Base-by-base conservation (phyloP, 805 yeast genomes). In the Sugiyamaella floridensis region DNA sequence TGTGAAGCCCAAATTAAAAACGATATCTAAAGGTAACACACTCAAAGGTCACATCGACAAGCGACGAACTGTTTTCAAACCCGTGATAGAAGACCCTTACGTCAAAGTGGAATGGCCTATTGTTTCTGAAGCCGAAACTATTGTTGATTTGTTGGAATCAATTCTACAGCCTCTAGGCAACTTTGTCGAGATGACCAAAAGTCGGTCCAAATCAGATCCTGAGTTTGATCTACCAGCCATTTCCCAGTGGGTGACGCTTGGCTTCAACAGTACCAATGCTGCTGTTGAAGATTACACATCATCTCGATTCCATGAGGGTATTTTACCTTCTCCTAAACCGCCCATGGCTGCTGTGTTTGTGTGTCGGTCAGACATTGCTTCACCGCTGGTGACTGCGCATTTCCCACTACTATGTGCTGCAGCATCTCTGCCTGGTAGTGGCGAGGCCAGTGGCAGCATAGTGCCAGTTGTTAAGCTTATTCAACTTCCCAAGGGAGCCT, bases 71-170 rank as follows among this genome's bases (percentile, higher is more conserved):
- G 66, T 64, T 7, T 60, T 51, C 45, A 57, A 61, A 16, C 60
- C 66, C 12, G 55, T 63, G 4, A 52, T 64, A 3, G 67, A 64
- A 15, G 57, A 58, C 45, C 67, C 67, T 12, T 56, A 58, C 41
- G 55, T 57, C 6, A 54, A 55, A 29, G 49, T 55, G 14, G 51
- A 15, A 11, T 61, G 64, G 61, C 58, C 56, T 7, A 52, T 26
- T 7, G 43, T 48, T 10, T 19, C 50, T 11, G 57, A 55, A 26
- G 57, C 53, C 6, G 28, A 40, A 1, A 18, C 45, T 14, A 20
- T 52, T n/a, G 50, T 49, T 4, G 56, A 55, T 12, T 15, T 54
- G 18, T 32, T 56, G 47, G 37, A 50, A 26, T 12, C 51, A 4
- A n/a, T 51, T 7, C 46, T 56, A 2, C 43, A 16, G 9, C 58